A percentile compares a stretch with the other conserved stretches of the same genome.
Conservation (phyloP, 345 rosid genomes). For the Carallia brachiata region DNA sequence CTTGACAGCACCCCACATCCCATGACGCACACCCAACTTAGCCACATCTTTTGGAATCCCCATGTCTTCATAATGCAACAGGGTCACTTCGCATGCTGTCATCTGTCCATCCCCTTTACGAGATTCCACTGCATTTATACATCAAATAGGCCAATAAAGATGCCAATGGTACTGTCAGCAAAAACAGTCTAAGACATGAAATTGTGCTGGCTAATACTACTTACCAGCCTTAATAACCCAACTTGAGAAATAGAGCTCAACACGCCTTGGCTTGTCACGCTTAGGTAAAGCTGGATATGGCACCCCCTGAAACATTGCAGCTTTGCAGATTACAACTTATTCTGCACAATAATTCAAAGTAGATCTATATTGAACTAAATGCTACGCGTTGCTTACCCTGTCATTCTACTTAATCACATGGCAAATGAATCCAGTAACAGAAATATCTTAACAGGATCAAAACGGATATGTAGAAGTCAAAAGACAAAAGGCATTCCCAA, state of each 20-base stretch:
- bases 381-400: background rate
- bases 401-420: background rate
- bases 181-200: background rate
- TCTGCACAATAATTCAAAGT: background rate
- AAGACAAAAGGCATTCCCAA: background rate
- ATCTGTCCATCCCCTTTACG: slow-evolving; percentile 77
- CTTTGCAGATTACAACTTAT: background rate
- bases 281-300: slow-evolving; percentile 58
- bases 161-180: background rate
- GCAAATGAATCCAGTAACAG: too few relatives aligned
- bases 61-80: slow-evolving; percentile 93
- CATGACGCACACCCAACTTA: slow-evolving; percentile 86
- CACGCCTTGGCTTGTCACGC: slow-evolving; percentile 91
- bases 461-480: background rate
- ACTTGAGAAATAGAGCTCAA: slow-evolving; percentile 83
- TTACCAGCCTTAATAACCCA: slow-evolving; percentile 89
- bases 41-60: slow-evolving; percentile 98
- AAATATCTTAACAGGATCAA: background rate
- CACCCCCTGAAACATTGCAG: slow-evolving; percentile 51
- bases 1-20: slow-evolving; percentile 97
- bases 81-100: slow-evolving; percentile 82
- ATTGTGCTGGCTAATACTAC: slow-evolving; percentile 7
- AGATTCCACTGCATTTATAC: slow-evolving; percentile 67
- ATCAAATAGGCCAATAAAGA: slow-evolving; percentile 3
- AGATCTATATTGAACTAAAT: background rate